Conservation (phyloP, 2,329 filamentous ascomycete genomes). For the Plenodomus biglobosus region DNA sequence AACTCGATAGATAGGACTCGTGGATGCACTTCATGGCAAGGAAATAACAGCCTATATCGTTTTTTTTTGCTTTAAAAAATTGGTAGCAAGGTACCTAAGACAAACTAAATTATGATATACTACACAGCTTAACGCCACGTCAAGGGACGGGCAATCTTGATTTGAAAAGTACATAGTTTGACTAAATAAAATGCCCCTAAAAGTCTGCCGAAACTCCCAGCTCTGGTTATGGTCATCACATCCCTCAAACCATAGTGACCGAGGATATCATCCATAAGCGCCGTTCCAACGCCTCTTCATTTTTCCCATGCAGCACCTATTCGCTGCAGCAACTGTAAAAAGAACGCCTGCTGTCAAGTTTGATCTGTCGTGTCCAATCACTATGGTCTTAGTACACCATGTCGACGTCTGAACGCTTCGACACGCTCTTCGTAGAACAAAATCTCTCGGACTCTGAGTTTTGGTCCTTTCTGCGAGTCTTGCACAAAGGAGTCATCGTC, state of each 20-base stretch:
- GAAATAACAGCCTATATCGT: too few relatives aligned
- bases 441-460: conserved; percentile 72
- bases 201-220: not conserved
- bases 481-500: conserved; percentile 56
- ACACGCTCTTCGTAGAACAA: conserved; percentile 79
- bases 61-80: too few relatives aligned
- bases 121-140: not conserved
- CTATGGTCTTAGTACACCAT: conserved; percentile 47
- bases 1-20: too few relatives aligned
- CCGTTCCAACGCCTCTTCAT: conserved; percentile 8
- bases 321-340: conserved; percentile 6
- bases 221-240: not conserved
- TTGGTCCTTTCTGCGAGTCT: conserved; percentile 51
- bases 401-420: conserved; percentile 75
- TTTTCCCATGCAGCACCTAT: conserved; percentile 1
- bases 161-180: not conserved
- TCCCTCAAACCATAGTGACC: conserved; percentile 7
- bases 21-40: too few relatives aligned
- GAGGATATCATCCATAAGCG: conserved; percentile 19
- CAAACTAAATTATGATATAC: not conserved
- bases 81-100: too few relatives aligned
- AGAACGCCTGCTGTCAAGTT: conserved; percentile 1
- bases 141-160: not conserved
- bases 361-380: conserved; percentile 1
- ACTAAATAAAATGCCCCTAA: not conserved